These are phyloP conservation scores for Fusarium odoratissimum DNA, from an alignment of 2,329 filamentous ascomycete genomes.

Conservation along the genomic window DNA sequence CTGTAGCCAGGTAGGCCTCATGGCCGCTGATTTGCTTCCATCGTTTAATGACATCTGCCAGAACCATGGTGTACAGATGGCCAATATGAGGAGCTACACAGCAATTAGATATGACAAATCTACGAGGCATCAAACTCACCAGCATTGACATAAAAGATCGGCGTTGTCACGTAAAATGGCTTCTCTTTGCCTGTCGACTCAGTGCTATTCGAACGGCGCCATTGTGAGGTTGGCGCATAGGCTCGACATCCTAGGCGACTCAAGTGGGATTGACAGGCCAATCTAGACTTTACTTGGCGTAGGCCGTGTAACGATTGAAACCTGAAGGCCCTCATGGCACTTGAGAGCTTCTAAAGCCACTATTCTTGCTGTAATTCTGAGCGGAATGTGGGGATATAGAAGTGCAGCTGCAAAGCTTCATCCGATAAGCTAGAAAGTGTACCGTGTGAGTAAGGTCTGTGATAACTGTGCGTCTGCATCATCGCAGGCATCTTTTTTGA, in stretches of 20 bases:
- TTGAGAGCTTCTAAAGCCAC: not conserved
- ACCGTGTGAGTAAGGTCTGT: conserved; percentile 31
- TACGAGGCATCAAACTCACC: conserved; percentile 60
- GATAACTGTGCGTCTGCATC: conserved; percentile 41
- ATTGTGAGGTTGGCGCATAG: conserved; percentile 42
- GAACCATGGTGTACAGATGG: conserved; percentile 92
- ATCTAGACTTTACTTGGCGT: conserved; percentile 35
- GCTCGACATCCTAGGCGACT: conserved; percentile 46
- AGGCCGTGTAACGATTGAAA: conserved; percentile 43
- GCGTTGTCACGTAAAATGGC: conserved; percentile 94
- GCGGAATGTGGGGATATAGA: conserved; percentile 22
- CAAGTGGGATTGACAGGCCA: conserved; percentile 40
- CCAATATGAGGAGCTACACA: conserved; percentile 86
- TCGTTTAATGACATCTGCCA: conserved; percentile 91
- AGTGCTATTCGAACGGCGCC: conserved; percentile 49
- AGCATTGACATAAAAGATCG: conserved; percentile 99
- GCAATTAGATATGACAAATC: not conserved
- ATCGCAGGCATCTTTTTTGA: conserved; percentile 25
- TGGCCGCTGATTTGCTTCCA: conserved; percentile 84
- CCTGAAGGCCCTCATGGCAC: conserved; percentile 47
- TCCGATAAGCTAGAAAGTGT: conserved; percentile 26
- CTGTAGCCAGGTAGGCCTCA: conserved; percentile 82
- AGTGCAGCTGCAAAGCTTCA: conserved; percentile 17
- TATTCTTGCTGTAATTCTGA: not conserved
- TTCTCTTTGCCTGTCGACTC: conserved; percentile 70